phyloP scores from a whole-genome alignment of 2,329 filamentous ascomycete genomes.

The Venturia effusa region DNA sequence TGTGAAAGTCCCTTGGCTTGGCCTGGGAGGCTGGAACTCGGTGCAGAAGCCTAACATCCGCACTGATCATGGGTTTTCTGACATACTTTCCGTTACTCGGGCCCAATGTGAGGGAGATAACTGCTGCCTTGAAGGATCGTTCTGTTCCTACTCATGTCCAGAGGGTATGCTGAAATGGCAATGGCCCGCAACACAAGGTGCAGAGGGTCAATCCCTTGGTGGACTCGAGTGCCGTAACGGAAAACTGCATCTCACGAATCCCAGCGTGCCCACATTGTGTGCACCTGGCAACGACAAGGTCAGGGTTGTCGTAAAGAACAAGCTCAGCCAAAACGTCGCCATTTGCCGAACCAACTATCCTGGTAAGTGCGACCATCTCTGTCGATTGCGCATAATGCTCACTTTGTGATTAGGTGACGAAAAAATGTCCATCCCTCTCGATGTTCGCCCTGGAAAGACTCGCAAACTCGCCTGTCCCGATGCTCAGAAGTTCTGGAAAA shows the following conservation, averaged over 20 bases:
- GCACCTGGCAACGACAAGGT: constrained; percentile 55
- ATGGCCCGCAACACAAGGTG: constrained; percentile 71
- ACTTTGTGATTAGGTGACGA: constrained; percentile 47
- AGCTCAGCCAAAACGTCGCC: constrained; percentile 52
- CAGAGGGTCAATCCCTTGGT: constrained; percentile 74
- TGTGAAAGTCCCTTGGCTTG: constrained; percentile 56
- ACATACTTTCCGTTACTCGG: constrained; percentile 57
- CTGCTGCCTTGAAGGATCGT: constrained; percentile 49
- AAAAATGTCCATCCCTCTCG: constrained; percentile 70
- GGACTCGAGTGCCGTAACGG: constrained; percentile 73
- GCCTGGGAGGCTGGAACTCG: constrained; percentile 66
- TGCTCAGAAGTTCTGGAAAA: constrained; percentile 56
- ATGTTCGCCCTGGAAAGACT: constrained; percentile 47
- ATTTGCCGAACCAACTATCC: constrained; percentile 97
- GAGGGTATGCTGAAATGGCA: constrained; percentile 85
- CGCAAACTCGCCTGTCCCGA: constrained; percentile 65
- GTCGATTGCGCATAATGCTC: not conserved
- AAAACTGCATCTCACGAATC: constrained; percentile 68
- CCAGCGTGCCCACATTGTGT: constrained; percentile 59
- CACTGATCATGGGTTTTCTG: constrained; percentile 27
- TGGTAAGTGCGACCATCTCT: constrained; percentile 36
- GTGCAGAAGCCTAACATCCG: constrained; percentile 47
- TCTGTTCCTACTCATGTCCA: constrained; percentile 94
- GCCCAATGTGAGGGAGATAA: constrained; percentile 45
- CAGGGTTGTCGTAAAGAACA: constrained; percentile 62